Evolutionary conservation across 352 stramenopile species (phyloP), one percentile per base, ranked within the genome.

Genomic region (Lagenidium sp.): DNA sequence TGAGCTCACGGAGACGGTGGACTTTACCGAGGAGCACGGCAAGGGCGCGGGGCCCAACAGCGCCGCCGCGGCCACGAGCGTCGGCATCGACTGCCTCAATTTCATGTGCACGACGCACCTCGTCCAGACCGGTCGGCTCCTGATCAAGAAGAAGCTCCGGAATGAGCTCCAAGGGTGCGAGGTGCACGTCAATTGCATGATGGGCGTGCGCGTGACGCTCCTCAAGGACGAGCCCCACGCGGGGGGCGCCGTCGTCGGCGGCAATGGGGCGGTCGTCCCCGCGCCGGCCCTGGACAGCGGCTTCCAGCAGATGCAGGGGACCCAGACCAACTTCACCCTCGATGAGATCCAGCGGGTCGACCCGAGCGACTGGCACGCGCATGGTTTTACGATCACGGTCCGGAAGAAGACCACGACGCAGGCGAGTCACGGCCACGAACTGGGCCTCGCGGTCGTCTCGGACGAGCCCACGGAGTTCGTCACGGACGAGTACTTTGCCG

Each of bases 141-240:
- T 83, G 23, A 51, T 83, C 22, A 75, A 74, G 49, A 84, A 84
- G 48, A 92, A 86, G 59, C 60, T 89, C 20, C 81, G 81, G 41
- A 88, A 93, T 38, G 73, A 89, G 25, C 22, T 89, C 8, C 76
- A 89, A 53, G 43, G 47, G 22, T 88, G 70, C 20, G 52, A 82
- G 23, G 58, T 89, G 30, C 83, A 69, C 47, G 53, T 88, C 28
- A 93, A 93, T 48, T 93, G 81, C 48, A 93, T 93, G 81, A 84
- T 93, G 75, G 81, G 81, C 10, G 56, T 93, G 7, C 74, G 69
- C 10, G 74, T 91, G 46, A 85, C 77, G 30, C 68, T 61, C 32
- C 36, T 85, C 13, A 72, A 73, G 23, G 58, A 71, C 24, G 65
- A 74, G 19, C 58, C 75, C 34, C 5, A 15, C 23, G 34, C 34